Evolutionary conservation across 2,329 filamentous ascomycete species (phyloP), one percentile per base, ranked within the genome.

Genomic region (Thielaviopsis cerberus): DNA sequence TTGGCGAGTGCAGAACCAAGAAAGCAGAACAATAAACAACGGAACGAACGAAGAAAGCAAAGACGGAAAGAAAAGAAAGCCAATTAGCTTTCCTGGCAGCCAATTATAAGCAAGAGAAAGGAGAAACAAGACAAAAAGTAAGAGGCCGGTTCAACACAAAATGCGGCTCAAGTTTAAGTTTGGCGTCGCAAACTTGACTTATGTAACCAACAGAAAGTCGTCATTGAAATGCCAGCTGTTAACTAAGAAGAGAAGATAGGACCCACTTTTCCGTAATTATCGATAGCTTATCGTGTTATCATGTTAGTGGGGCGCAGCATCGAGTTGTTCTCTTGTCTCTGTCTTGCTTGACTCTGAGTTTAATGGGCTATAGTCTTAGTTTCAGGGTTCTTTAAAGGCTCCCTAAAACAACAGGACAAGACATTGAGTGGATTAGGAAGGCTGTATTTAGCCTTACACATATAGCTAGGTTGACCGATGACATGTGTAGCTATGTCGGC

Each of bases 201-300:
- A 45, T 4, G 11, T 45, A 3, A 45, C 8, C 37, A 45, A 20
- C 13, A 30, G 27, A 45, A 48, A 48, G 41, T 48, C 41, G 41
- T 48, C 41, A 48, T 48, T 48, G 58, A 59, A 50, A 59, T 57
- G 58, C 54, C 58, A 57, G 58, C 54, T 59, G 58, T 57, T 57
- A 57, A 57, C 58, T 53, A 34, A 24, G 5, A 48, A n/a, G n/a
- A 17, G 10, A 48, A 48, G 41, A 48, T 48, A 48, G 22, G 41
- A 48, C 41, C 41, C 41, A 8, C 41, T 48, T 48, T 48, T 48
- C 8, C 22, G 4, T 1, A 2, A 4, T 48, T 48, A 48, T 48
- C 41, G 41, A 48, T 48, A 48, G n/a, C n/a, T 20, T 48, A 48
- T n/a, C n/a, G n/a, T n/a, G n/a, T n/a, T n/a, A 11, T 48, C 41